These are phyloP conservation scores for Solanum neorickii DNA, from an alignment of 257 asterid species.

Conservation along the genomic window DNA sequence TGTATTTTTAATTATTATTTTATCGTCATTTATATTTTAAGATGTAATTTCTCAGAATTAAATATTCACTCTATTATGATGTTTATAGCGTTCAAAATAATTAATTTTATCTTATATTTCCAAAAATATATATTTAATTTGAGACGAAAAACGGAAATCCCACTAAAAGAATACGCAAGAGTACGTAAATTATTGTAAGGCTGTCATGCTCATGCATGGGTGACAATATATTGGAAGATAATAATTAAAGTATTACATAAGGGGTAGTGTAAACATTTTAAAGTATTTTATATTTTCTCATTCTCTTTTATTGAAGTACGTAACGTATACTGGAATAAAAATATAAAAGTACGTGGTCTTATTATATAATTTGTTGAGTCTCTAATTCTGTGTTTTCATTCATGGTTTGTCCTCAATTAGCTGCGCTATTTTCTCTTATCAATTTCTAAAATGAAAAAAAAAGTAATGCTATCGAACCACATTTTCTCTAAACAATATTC, in stretches of 20 bases:
- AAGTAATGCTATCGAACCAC: neutral
- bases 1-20: no score
- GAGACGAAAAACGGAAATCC: neutral
- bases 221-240: neutral
- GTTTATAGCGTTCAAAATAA: neutral
- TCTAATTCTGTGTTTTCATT: neutral
- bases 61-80: neutral
- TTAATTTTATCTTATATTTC: neutral
- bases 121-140: neutral
- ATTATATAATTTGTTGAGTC: neutral
- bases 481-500: neutral
- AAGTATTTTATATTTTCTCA: neutral
- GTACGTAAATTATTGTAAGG: neutral
- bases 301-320: neutral
- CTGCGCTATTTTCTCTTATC: neutral
- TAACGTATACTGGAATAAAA: neutral
- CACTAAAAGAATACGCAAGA: neutral
- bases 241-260: neutral
- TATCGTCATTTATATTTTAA: no score
- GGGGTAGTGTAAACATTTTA: neutral
- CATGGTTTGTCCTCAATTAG: neutral
- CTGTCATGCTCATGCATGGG: neutral
- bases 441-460: neutral
- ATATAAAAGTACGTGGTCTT: neutral
- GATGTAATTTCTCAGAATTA: neutral